These are phyloP conservation scores for Paracoccidioides brasiliensis DNA, from an alignment of 2,329 filamentous ascomycete genomes.

Conservation along the genomic window DNA sequence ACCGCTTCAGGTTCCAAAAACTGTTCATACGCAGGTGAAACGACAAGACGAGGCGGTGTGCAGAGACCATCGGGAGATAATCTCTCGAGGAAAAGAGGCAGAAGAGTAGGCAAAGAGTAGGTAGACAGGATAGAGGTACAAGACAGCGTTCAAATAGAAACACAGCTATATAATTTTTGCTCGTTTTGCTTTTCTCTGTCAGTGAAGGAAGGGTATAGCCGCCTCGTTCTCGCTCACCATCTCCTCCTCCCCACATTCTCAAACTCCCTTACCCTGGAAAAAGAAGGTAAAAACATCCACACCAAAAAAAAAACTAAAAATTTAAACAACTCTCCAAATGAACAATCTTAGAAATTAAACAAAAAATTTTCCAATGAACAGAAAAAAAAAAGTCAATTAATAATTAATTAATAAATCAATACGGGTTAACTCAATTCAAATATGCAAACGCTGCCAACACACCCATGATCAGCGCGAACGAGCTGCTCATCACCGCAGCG, in stretches of 20 bases:
- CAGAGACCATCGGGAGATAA: not conserved
- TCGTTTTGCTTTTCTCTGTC: no score
- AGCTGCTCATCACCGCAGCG: constrained; percentile 16
- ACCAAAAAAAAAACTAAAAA: no score
- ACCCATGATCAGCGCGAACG: constrained; percentile 21
- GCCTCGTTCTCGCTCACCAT: no score
- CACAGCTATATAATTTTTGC: no score
- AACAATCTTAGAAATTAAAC: no score
- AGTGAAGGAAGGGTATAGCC: no score
- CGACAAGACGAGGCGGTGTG: not conserved
- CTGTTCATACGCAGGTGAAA: no score
- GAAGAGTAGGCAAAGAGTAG: not conserved
- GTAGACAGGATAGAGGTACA: not conserved
- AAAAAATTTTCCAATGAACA: not conserved
- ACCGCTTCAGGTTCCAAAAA: no score
- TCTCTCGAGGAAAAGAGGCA: not conserved
- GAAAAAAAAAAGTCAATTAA: not conserved
- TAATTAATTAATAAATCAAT: not conserved
- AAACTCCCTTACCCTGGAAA: no score
- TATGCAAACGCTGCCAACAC: constrained; percentile 23
- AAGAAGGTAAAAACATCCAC: not conserved
- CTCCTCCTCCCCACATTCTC: no score
- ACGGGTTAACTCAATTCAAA: constrained; percentile 13
- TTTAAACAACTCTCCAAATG: no score
- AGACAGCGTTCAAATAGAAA: not conserved